A percentile compares a stretch with the other conserved stretches of the same genome.
phyloP scores from a whole-genome alignment of 805 yeast genomes.

The Candida patagonica region DNA sequence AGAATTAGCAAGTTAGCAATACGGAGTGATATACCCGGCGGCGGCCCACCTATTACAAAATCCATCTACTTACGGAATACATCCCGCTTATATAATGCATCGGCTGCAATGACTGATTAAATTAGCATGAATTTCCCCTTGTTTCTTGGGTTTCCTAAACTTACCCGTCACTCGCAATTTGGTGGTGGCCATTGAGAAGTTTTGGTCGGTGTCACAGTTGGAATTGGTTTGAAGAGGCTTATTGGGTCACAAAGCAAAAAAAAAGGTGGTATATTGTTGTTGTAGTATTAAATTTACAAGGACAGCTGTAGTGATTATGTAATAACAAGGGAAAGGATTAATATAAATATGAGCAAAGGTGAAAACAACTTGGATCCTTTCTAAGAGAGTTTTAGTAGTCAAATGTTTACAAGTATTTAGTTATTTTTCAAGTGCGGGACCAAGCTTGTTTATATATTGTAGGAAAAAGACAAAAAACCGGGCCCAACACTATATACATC shows the following conservation, averaged over 20 bases:
- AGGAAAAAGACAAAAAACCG: too few relatives aligned
- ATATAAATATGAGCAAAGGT: too few relatives aligned
- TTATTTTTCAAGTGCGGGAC: too few relatives aligned
- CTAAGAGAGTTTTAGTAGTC: too few relatives aligned
- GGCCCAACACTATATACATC: background rate
- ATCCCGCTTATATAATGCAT: constrained; percentile 89
- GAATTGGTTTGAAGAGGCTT: background rate
- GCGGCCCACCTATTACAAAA: background rate
- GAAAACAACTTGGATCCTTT: too few relatives aligned
- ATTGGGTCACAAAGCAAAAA: too few relatives aligned
- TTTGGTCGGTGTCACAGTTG: background rate
- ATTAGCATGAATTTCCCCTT: constrained; percentile 2
- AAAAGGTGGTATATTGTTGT: too few relatives aligned
- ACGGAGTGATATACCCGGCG: background rate
- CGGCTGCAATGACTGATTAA: constrained; percentile 72
- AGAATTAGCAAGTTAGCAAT: constrained; percentile 17
- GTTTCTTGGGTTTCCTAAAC: constrained; percentile 1
- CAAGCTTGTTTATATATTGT: too few relatives aligned
- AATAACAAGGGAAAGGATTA: too few relatives aligned
- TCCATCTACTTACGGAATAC: constrained; percentile 38
- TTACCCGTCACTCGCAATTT: constrained; percentile 18
- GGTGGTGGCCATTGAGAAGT: constrained; percentile 6
- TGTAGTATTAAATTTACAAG: too few relatives aligned
- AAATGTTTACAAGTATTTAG: too few relatives aligned
- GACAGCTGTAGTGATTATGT: too few relatives aligned